Base-by-base conservation (phyloP, 768 basidiomycete species). In the Pulveroboletus sp. region DNA sequence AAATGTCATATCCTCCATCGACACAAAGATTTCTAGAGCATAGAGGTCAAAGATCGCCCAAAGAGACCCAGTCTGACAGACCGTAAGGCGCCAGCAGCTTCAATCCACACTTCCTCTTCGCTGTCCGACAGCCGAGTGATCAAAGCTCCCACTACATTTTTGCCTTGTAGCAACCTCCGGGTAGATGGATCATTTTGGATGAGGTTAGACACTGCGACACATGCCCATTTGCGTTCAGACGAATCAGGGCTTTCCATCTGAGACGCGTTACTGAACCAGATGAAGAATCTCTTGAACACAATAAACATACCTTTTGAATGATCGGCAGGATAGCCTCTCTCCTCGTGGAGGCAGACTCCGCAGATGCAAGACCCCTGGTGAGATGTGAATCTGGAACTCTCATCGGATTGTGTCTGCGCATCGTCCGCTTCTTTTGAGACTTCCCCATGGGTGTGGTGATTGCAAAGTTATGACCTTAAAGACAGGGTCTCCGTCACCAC, bases 181-280 rank as follows among this genome's bases (percentile, higher is more conserved):
- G 94, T 96, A 7, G 91, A 90, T 17, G 93, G 87, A 67, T 97
- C 94, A 57, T 95, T 95, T 66, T 93, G 89, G 54, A 95, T 95
- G 43, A 97, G 73, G 67, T 91, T 95, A 10, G 90, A 93, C n/a
- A 95, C 87, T 1, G 93, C 93, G 21, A 93, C 92, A 65, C 93
- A 95, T 4, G 93, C 92, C 93, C 92, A 96, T 65, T 91, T 90
- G 46, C 94, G 81, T 57, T 97, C 94, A 1, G 77, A 70, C 8
- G 79, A 75, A 57, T 95, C 91, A 6, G 81, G 58, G 66, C 84
- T 83, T 60, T 83, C 80, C 77, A 93, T 83, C 89, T 91, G 56
- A 14, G 26, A 41, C 41, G 43, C 39, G 51, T 48, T 27, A 36
- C 37, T 40, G 44, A 43, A 28, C 48, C 38, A 39, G 46, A 15